Conservation (phyloP, 2,329 filamentous ascomycete species). For the Macrophomina phaseolina region DNA sequence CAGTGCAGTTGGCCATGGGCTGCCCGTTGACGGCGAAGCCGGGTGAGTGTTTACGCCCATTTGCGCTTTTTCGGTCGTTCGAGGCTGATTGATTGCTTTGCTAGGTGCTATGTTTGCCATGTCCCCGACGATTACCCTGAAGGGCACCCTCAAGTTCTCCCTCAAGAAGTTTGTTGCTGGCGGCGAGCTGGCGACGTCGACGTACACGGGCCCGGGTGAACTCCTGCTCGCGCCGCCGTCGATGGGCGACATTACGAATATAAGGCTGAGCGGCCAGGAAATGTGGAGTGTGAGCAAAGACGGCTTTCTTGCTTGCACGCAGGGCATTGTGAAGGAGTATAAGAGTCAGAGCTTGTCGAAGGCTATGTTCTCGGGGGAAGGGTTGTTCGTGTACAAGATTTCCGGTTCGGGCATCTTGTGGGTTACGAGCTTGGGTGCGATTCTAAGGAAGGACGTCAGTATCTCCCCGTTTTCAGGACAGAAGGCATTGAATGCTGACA, state of each 20-base stretch:
- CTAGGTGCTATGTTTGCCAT: constrained; percentile 90
- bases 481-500: constrained; percentile 34
- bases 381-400: constrained; percentile 88
- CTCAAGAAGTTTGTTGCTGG: constrained; percentile 90
- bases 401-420: constrained; percentile 81
- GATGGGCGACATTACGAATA: constrained; percentile 83
- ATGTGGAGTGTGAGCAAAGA: constrained; percentile 87
- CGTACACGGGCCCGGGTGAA: constrained; percentile 88
- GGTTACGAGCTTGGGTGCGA: constrained; percentile 92
- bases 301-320: constrained; percentile 82
- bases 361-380: constrained; percentile 92
- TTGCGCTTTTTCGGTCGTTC: not conserved
- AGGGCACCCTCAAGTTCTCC: constrained; percentile 82
- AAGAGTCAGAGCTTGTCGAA: constrained; percentile 87
- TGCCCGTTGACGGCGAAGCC: constrained; percentile 83
- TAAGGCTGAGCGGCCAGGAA: constrained; percentile 74
- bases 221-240: constrained; percentile 79
- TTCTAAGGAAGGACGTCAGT: constrained; percentile 90
- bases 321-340: constrained; percentile 86
- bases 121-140: constrained; percentile 84
- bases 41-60: constrained; percentile 49
- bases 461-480: not conserved
- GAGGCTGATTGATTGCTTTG: not conserved
- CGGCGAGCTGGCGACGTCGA: constrained; percentile 78
- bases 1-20: constrained; percentile 85